Conservation (phyloP, 1,284 basidiomycete species). For the Microbotryum silenes-acaulis region DNA sequence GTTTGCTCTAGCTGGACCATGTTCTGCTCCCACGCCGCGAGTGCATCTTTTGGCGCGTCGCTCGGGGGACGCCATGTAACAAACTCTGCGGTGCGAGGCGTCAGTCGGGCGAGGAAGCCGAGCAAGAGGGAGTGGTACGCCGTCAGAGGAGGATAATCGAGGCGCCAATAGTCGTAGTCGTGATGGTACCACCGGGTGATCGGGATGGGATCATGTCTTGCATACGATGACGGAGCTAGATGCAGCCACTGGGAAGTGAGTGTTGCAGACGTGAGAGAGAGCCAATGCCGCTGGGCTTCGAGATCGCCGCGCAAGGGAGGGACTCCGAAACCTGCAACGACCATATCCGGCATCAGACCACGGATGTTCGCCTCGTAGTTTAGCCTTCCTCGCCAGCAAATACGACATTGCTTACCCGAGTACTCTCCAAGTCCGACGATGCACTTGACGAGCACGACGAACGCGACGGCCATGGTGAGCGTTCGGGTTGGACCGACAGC, state of each 20-base stretch:
- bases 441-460: conserved; percentile 56
- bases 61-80: conserved; percentile 24
- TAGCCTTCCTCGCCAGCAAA: not conserved
- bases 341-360: not conserved
- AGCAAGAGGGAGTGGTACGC: conserved; percentile 77
- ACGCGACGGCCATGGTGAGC: conserved; percentile 47
- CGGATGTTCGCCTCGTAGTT: not conserved
- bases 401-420: conserved; percentile 51
- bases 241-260: not conserved
- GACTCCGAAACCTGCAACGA: conserved; percentile 52
- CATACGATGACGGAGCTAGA: conserved; percentile 1
- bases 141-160: conserved; percentile 87
- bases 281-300: conserved; percentile 91
- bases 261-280: conserved; percentile 59
- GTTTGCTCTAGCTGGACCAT: conserved; percentile 20
- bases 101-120: conserved; percentile 50
- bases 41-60: conserved; percentile 9
- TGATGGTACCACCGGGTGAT: conserved; percentile 72
- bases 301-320: conserved; percentile 86
- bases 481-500: not conserved
- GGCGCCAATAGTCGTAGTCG: conserved; percentile 80
- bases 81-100: conserved; percentile 16
- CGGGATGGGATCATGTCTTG: conserved; percentile 53
- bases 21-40: conserved; percentile 15
- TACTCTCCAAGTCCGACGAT: conserved; percentile 66